phyloP scores from a whole-genome alignment of 2,329 filamentous ascomycete species.

The Alternaria sp. region DNA sequence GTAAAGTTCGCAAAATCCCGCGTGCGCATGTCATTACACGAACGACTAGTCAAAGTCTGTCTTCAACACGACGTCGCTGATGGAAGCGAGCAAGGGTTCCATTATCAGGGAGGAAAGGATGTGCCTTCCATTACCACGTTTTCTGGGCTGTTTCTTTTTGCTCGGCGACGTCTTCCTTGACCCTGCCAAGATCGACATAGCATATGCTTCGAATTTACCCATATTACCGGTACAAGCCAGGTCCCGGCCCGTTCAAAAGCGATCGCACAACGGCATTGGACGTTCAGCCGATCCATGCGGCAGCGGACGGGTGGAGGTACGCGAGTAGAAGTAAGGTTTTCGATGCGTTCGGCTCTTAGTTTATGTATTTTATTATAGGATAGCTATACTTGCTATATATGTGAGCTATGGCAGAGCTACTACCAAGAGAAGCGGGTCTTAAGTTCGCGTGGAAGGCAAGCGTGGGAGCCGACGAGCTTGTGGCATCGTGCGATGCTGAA shows the following conservation, averaged over 20 bases:
- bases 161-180: neutral
- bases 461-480: neutral
- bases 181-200: slow-evolving; percentile 13
- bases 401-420: neutral
- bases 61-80: slow-evolving; percentile 4
- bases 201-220: slow-evolving; percentile 11
- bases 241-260: slow-evolving; percentile 2
- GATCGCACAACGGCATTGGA: neutral
- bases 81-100: neutral
- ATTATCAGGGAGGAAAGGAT: neutral
- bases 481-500: slow-evolving; percentile 1
- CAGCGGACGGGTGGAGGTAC: neutral
- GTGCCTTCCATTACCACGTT: slow-evolving; percentile 8
- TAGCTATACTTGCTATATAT: neutral
- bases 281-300: neutral
- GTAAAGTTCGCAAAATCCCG: neutral
- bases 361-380: neutral
- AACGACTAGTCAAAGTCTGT: neutral
- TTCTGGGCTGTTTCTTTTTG: neutral
- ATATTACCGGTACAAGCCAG: slow-evolving; percentile 10
- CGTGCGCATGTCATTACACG: neutral
- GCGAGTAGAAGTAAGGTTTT: neutral
- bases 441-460: neutral
- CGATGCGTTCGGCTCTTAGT: neutral
- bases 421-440: neutral